Percentiles rank a stretch among this genome's conserved stretches.
Evolutionary conservation across 495 filamentous ascomycete species (phyloP).

Genomic region (Darksidea phi): DNA sequence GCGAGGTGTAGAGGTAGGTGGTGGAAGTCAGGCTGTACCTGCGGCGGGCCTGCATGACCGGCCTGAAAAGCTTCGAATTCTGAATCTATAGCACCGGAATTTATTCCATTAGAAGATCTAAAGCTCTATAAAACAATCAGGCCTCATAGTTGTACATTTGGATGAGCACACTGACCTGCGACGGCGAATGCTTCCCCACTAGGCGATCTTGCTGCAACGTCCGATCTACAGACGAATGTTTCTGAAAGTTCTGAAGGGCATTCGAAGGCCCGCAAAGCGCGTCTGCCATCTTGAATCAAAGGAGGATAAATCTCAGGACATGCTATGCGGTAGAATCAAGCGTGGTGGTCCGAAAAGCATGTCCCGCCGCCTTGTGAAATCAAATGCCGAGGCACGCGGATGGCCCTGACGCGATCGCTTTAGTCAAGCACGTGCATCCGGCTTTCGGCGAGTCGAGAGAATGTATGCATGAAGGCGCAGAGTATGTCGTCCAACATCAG

Average conservation of each 20-base stretch:
- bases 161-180: conserved; percentile 50
- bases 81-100: conserved; percentile 58
- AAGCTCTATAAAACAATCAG: conserved; percentile 55
- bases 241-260: conserved; percentile 78
- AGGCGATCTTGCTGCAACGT: conserved; percentile 84
- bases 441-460: no score
- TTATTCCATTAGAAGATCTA: conserved; percentile 55
- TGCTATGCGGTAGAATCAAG: neutral
- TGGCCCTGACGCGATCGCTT: no score
- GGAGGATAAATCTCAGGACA: neutral
- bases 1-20: conserved; percentile 22
- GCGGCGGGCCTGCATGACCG: conserved; percentile 44
- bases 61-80: conserved; percentile 74
- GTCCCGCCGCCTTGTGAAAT: neutral
- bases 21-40: conserved; percentile 26
- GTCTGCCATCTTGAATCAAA: conserved; percentile 59
- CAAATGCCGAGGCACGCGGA: neutral
- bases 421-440: no score
- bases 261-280: conserved; percentile 87
- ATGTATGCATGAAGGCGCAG: no score
- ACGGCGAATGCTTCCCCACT: conserved; percentile 51
- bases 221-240: conserved; percentile 74
- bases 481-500: no score
- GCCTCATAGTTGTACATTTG: conserved; percentile 10
- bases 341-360: neutral